Percentiles rank a stretch among this genome's conserved stretches.
These are phyloP conservation scores for Fusarium pininemorale DNA, from an alignment of 2,329 filamentous ascomycete species.

Conservation along the genomic window DNA sequence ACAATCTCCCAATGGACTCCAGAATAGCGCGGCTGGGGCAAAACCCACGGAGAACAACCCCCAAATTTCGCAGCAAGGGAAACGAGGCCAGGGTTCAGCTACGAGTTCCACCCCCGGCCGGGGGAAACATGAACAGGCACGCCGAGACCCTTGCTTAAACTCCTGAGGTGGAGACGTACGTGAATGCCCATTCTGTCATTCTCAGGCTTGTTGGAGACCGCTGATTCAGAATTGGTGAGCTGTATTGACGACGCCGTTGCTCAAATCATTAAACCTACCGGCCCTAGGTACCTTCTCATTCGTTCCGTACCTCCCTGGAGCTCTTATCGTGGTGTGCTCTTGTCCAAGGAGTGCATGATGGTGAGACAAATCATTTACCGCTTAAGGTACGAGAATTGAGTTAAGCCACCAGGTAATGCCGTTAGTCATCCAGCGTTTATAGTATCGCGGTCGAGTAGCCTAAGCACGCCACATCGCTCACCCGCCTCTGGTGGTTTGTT, in stretches of 20 bases:
- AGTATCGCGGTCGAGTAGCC: not conserved
- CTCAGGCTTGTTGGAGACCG: conserved; percentile 1
- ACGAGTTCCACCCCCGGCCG: not conserved
- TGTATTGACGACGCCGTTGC: not conserved
- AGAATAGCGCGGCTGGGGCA: conserved; percentile 1
- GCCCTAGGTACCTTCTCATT: not conserved
- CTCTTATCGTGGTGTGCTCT: conserved; percentile 8
- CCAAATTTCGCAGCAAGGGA: conserved; percentile 3
- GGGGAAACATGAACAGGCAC: not conserved
- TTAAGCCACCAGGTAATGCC: not conserved
- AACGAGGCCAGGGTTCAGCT: conserved; percentile 1
- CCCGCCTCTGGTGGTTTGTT: not conserved
- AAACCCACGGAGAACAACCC: not conserved
- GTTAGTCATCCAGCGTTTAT: conserved; percentile 15
- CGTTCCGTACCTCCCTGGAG: not conserved
- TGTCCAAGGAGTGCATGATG: not conserved
- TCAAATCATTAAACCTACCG: not conserved
- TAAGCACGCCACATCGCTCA: conserved; percentile 1
- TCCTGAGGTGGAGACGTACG: not conserved
- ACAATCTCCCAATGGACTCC: not conserved
- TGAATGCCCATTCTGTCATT: not conserved
- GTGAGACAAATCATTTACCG: conserved; percentile 6
- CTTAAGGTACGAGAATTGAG: not conserved
- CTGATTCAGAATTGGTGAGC: not conserved
- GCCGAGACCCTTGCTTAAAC: conserved; percentile 5